Base-by-base conservation (phyloP, 371 early-diverging fungal species). In the Mortierella sp. region DNA sequence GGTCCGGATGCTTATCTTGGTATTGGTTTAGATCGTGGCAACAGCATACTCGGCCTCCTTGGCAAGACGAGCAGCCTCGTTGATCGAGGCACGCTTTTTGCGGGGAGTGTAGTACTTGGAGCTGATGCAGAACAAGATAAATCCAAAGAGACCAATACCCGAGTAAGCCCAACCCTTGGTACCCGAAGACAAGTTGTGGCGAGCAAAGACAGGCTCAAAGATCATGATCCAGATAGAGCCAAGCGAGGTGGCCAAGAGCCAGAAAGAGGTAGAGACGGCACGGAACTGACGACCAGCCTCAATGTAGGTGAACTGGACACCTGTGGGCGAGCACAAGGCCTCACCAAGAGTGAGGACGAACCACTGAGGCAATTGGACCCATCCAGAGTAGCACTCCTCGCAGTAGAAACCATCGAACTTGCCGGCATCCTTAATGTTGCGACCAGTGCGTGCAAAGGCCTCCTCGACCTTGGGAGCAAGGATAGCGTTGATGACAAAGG, bases 271-370 rank as follows among this genome's bases (percentile, higher is more conserved):
- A 21, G 73, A 74, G 29, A 70, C 72, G n/a, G 85, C 73, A 60
- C 82, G 82, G 53, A 79, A 81, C 25, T 81, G 70, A 57, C 71
- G 72, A 57, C 85, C 86, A 44, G 88, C 81, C 62, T 88, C 84
- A 26, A 77, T 76, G 79, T 93, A 92, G 30, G 86, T 83, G 69
- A 92, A 88, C 74, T 90, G 86, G 64, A 91, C 81, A 57, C 92
- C 93, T 21, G 88, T 87, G 58, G 88, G 87, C 26, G 87, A 86
- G 74, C 89, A 80, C 25, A 93, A 53, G 52, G 87, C 80, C 75
- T 93, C 94, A 48, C 88, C 91, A 48, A 84, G 65, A 16, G 92
- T 85, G 23, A 93, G 64, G 58, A 92, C 4, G 72, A 91, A 76
- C 82, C 89, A 91, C 57, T 89, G 91, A 62, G 90, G 84, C 46